These are phyloP conservation scores for Stropharia rugosoannulata DNA, from an alignment of 768 basidiomycete species.

Conservation along the genomic window DNA sequence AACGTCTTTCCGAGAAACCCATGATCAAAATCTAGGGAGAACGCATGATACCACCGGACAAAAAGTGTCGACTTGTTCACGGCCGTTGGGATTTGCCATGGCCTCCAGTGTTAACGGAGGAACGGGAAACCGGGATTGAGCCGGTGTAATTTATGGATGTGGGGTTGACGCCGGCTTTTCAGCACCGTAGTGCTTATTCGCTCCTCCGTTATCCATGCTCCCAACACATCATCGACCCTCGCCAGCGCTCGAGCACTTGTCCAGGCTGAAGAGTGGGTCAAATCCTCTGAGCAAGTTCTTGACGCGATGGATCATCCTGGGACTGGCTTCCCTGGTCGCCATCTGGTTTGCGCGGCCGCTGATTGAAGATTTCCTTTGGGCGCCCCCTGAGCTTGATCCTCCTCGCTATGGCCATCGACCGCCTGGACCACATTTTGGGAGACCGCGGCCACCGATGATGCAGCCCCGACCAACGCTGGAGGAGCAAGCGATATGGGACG, in stretches of 20 bases:
- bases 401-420: slow-evolving; percentile 1
- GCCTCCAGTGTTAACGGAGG: too few relatives aligned
- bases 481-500: slow-evolving; percentile 29
- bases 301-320: slow-evolving; percentile 16
- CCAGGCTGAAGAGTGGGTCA: slow-evolving; percentile 6
- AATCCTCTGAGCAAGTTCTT: slow-evolving; percentile 13
- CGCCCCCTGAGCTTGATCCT: slow-evolving; percentile 1
- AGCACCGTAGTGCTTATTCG: too few relatives aligned
- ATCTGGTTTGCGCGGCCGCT: slow-evolving; percentile 14
- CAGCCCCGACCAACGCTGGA: slow-evolving; percentile 5
- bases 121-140: background rate
- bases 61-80: too few relatives aligned
- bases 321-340: slow-evolving; percentile 1
- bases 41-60: too few relatives aligned
- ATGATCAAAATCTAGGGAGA: too few relatives aligned
- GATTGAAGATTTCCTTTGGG: slow-evolving; percentile 1
- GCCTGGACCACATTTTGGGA: background rate
- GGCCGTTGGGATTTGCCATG: too few relatives aligned
- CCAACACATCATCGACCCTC: slow-evolving; percentile 12
- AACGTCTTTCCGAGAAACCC: too few relatives aligned
- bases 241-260: slow-evolving; percentile 9
- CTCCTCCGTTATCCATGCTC: slow-evolving; percentile 11
- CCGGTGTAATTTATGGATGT: background rate
- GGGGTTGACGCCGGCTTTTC: background rate
- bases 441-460: background rate